Base-by-base conservation (phyloP, 176 grass and related monocot species). In the Carex cristatella region DNA sequence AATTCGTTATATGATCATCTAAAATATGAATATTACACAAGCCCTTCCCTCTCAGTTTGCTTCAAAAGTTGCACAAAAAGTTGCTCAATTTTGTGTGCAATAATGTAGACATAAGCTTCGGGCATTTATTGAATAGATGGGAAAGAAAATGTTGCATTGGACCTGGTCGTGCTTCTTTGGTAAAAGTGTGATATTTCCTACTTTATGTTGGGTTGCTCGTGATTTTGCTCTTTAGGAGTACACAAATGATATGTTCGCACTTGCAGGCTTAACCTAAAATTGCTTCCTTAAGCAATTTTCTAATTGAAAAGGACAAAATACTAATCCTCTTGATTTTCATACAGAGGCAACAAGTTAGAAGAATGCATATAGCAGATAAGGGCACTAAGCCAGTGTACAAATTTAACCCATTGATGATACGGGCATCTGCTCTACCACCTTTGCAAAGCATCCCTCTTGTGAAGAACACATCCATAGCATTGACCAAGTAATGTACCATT, bases 371-470 rank as follows among this genome's bases (percentile, higher is more conserved):
- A 77, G 79, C 87, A 83, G 79, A 83, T 19, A 91, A 81, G 83
- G 93, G 80, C 37, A 89, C 89, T 80, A 90, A 46, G 83, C 89
- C 89, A 71, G 84, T 91, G 78, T 80, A 76, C 65, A 90, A 64
- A 87, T 74, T 86, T 61, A 90, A 84, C 63, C 73, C 88, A 59
- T 69, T 82, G 75, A 84, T 54, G 27, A 81, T 87, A 70, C 90
- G 66, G 65, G 88, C 88, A 78, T 94, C 86, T 79, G 82, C 92
- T 31, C 84, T 93, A 68, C 91, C 89, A 66, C 73, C 86, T 90
- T 88, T 81, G 38, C 87, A 91, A 65, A 89, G 79, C 65, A 85
- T 90, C 71, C 91, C 93, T 81, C 82, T 98, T 84, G 48, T 98
- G 75, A 98, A 93, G 90, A 90, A 81, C 54, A 83, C 88, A n/a